Evolutionary conservation across 495 filamentous ascomycete genomes (phyloP), one percentile per base, ranked within the genome.

Genomic region (Apodospora peruviana): DNA sequence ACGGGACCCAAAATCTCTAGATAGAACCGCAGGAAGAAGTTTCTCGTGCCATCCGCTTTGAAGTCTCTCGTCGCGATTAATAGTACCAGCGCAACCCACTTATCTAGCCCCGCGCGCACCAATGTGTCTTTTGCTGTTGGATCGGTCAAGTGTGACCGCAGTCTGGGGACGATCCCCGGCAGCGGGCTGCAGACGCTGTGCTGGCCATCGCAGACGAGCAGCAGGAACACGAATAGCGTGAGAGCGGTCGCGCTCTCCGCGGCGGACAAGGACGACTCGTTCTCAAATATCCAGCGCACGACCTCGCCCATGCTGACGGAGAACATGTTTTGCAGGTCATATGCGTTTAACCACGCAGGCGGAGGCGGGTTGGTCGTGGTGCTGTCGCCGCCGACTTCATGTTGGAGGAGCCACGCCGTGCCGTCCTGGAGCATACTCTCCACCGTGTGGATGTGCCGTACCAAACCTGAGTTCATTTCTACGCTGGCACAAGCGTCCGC

Each of bases 261-360:
- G 7, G 48, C 34, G 5, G 53, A 45, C 10, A 56, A 20, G 12
- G 8, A 0, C 0, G 29, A 20, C 40, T 56, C 53, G 36, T 46
- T 23, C 19, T 45, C 44, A 12, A 52, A 43, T 22, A 40, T 44
- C 48, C 49, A 56, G 2, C 45, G 45, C 8, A 50, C 42, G 11
- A 56, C 34, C 40, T 56, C 49, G 8, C 53, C 53, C n/a, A 56
- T 21, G 3, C 37, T 40, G 16, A 50, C 40, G 20, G 45, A 40
- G 16, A 56, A 41, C 0, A 56, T 24, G 23, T 56, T 56, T 19
- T 56, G 53, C 32, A 56, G 41, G 36, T 56, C 48, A 7, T 51
- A 36, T 5, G 45, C 45, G 25, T 56, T 48, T n/a, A n/a, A n/a
- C n/a, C n/a, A n/a, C n/a, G n/a, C n/a, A n/a, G n/a, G n/a, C n/a